Percentiles rank a stretch among this genome's conserved stretches.
These are phyloP conservation scores for Blumeria hordei DNA, from an alignment of 2,329 filamentous ascomycete species.

Conservation along the genomic window DNA sequence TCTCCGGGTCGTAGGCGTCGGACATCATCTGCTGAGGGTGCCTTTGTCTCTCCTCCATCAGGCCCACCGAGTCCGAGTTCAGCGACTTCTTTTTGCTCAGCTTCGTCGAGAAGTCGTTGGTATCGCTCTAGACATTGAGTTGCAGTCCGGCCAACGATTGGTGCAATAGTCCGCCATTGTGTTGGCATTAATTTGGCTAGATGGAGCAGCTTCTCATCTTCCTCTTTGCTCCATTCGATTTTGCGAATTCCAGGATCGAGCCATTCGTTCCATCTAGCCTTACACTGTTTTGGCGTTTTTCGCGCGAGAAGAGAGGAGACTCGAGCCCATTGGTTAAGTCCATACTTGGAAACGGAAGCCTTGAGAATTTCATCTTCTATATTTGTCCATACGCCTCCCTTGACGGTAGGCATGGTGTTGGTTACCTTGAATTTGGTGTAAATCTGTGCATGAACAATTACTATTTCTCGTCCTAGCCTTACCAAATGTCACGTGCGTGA, in stretches of 20 bases:
- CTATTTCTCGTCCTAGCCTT: too few relatives aligned
- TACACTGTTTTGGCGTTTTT: slow-evolving; percentile 98
- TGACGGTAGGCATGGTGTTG: slow-evolving; percentile 42
- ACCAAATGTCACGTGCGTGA: too few relatives aligned
- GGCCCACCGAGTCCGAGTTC: slow-evolving; percentile 66
- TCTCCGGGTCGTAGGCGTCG: slow-evolving; percentile 73
- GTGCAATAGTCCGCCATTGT: slow-evolving; percentile 96
- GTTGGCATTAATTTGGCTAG: slow-evolving; percentile 97
- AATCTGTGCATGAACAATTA: too few relatives aligned
- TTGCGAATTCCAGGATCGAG: slow-evolving; percentile 94
- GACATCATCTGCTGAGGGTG: slow-evolving; percentile 82
- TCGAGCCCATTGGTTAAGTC: slow-evolving; percentile 92
- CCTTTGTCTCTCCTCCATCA: slow-evolving; percentile 63
- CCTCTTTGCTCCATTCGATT: slow-evolving; percentile 96
- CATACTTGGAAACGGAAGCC: slow-evolving; percentile 68
- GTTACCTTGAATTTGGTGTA: not conserved
- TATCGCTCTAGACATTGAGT: slow-evolving; percentile 95
- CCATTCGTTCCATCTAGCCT: slow-evolving; percentile 96
- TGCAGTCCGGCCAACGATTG: slow-evolving; percentile 84
- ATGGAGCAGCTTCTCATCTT: slow-evolving; percentile 91
- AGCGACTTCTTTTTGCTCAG: slow-evolving; percentile 65
- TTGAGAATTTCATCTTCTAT: slow-evolving; percentile 93
- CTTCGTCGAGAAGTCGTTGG: slow-evolving; percentile 87
- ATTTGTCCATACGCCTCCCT: slow-evolving; percentile 53
- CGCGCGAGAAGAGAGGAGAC: slow-evolving; percentile 90